These are phyloP conservation scores for Aspergillus luchuensis DNA, from an alignment of 2,329 filamentous ascomycete species.

Conservation along the genomic window DNA sequence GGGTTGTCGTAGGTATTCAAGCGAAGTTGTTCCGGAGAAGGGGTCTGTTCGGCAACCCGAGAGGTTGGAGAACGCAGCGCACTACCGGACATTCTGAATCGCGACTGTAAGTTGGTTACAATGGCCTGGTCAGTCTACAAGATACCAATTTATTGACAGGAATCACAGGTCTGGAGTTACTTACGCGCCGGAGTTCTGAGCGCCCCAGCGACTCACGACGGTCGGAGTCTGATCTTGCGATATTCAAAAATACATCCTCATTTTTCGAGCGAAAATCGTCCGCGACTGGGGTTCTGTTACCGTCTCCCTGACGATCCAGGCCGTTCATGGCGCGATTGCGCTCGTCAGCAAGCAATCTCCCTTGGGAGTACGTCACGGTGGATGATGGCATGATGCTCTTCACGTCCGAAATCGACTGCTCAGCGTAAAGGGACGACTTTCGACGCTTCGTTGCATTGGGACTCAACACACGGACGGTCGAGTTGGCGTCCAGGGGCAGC, in stretches of 20 bases:
- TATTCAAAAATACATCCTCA: constrained; percentile 52
- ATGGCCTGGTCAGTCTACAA: constrained; percentile 22
- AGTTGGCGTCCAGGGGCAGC: constrained; percentile 27
- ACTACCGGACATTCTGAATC: constrained; percentile 39
- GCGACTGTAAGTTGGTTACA: constrained; percentile 32
- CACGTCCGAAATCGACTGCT: constrained; percentile 31
- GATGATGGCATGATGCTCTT: constrained; percentile 37
- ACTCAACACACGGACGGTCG: constrained; percentile 27
- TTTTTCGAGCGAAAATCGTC: constrained; percentile 43
- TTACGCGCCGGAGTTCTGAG: constrained; percentile 44
- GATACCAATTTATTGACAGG: not conserved
- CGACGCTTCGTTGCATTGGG: constrained; percentile 35
- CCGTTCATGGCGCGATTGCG: constrained; percentile 29
- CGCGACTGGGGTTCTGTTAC: constrained; percentile 35
- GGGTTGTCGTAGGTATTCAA: constrained; percentile 36
- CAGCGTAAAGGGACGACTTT: constrained; percentile 26
- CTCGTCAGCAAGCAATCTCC: constrained; percentile 29
- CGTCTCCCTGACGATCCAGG: constrained; percentile 31
- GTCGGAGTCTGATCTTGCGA: constrained; percentile 44
- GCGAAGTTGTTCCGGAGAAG: constrained; percentile 39
- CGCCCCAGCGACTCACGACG: constrained; percentile 41
- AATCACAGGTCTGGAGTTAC: constrained; percentile 18
- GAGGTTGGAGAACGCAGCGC: constrained; percentile 38
- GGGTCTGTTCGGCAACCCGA: constrained; percentile 36
- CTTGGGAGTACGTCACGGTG: constrained; percentile 34